Evolutionary conservation across 2,329 filamentous ascomycete species (phyloP), one percentile per base, ranked within the genome.

Genomic region (Fusarium robinianum): DNA sequence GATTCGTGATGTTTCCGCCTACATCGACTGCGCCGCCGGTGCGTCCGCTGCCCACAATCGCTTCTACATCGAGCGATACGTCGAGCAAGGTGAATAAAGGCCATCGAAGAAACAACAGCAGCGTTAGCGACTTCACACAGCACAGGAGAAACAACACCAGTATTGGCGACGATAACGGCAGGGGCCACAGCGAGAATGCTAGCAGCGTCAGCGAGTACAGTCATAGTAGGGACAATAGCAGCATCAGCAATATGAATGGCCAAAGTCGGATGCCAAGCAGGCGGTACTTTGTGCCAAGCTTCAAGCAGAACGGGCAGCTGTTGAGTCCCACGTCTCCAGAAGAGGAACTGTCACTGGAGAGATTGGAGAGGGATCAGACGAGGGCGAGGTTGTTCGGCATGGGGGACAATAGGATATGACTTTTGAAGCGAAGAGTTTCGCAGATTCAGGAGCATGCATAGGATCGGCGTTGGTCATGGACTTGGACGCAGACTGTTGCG

Each of bases 221-320:
- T n/a, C n/a, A n/a, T n/a, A n/a, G n/a, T n/a, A n/a, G n/a, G n/a
- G n/a, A n/a, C n/a, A n/a, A n/a, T n/a, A n/a, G n/a, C n/a, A n/a
- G n/a, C n/a, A 19, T 21, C 29, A 24, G 22, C 11, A 47, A 34
- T 10, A 15, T 8, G 6, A 50, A 40, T 7, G 27, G 33, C 6
- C 33, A 35, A 21, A 36, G 35, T 18, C 19, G 32, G 17, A 30
- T 29, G 24, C 31, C 38, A 11, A 46, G 46, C 24, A 45, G 41
- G 18, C 30, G 46, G 16, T 60, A 58, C 38, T 60, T 58, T 49
- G 51, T 56, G 7, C 57, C 54, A 5, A 9, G 44, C 7, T 53
- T 55, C 22, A 49, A 44, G 17, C 31, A 37, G 3, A 49, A 50
- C 8, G 57, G 41, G 3, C 51, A 36, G 33, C 21, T 56, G 10